phyloP scores from a whole-genome alignment of 306 rosid genomes.

The Arachis hypogaea region DNA sequence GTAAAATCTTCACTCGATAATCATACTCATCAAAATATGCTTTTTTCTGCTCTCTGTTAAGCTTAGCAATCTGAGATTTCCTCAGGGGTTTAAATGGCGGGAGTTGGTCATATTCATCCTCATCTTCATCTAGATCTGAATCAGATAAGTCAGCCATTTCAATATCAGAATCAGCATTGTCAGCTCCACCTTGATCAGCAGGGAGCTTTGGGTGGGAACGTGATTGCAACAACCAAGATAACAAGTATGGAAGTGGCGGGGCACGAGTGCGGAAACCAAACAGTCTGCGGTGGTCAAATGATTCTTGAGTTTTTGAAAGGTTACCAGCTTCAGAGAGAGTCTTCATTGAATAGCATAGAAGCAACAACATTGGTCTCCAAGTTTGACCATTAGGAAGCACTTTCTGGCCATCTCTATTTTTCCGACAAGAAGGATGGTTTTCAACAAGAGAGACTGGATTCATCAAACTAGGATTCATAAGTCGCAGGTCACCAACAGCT shows the following conservation, averaged over 20 bases:
- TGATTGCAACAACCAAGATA: constrained; percentile 90
- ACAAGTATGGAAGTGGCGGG: constrained; percentile 89
- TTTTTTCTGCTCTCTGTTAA: constrained; percentile 76
- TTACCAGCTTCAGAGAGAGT: constrained; percentile 74
- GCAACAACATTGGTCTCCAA: constrained; percentile 90
- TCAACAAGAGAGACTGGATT: constrained; percentile 91
- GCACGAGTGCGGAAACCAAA: constrained; percentile 89
- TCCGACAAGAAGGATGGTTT: constrained; percentile 94
- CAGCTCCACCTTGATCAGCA: constrained; percentile 82
- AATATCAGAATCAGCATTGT: constrained; percentile 85
- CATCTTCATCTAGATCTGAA: constrained; percentile 89
- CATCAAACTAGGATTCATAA: constrained; percentile 82
- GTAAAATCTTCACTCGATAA: constrained; percentile 90
- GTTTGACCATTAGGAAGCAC: constrained; percentile 96
- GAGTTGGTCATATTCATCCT: constrained; percentile 94
- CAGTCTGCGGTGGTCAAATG: constrained; percentile 77
- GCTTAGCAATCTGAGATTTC: constrained; percentile 85
- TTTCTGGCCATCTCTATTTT: constrained; percentile 91
- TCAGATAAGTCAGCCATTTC: constrained; percentile 89
- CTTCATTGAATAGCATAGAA: constrained; percentile 87
- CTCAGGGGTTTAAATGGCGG: constrained; percentile 94
- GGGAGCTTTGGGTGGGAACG: constrained; percentile 90
- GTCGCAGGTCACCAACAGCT: constrained; percentile 89
- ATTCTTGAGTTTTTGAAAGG: constrained; percentile 75
- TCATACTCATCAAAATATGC: constrained; percentile 96